These are phyloP conservation scores for Diaporthe capsici DNA, from an alignment of 2,329 filamentous ascomycete species.

Conservation along the genomic window DNA sequence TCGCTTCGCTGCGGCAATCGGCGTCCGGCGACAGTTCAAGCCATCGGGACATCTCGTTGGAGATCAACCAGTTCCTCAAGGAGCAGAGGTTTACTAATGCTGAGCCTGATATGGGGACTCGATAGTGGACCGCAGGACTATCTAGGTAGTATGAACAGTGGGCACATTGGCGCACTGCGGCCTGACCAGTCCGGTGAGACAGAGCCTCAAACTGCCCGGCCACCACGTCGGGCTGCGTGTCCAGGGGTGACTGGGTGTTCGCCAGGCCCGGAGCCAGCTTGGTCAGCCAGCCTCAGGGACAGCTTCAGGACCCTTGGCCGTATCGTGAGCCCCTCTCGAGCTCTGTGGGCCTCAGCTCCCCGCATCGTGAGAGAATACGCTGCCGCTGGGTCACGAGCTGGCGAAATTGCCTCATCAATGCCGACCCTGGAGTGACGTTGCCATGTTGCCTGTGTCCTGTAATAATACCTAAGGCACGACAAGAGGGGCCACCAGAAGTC, in stretches of 20 bases:
- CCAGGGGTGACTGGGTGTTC: conserved; percentile 22
- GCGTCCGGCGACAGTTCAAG: neutral
- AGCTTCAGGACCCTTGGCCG: conserved; percentile 4
- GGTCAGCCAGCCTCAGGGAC: neutral
- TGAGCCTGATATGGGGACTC: neutral
- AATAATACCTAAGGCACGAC: neutral
- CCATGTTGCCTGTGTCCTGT: conserved; percentile 16
- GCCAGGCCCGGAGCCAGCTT: conserved; percentile 14
- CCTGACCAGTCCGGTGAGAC: conserved; percentile 32
- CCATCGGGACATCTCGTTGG: neutral
- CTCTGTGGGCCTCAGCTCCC: conserved; percentile 2
- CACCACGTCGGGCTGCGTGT: conserved; percentile 13
- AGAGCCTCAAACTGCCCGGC: conserved; percentile 38
- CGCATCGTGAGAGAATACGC: conserved; percentile 17
- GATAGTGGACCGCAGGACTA: conserved; percentile 3
- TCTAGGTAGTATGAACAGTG: neutral
- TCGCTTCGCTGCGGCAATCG: neutral
- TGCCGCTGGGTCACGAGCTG: conserved; percentile 26
- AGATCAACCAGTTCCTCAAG: neutral
- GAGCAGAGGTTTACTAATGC: neutral
- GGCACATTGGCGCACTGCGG: conserved; percentile 15
- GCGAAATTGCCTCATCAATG: conserved; percentile 32
- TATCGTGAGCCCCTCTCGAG: neutral
- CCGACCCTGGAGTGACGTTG: conserved; percentile 24
- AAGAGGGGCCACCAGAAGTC: neutral